Base-by-base conservation (phyloP, 106 monocot genomes). In the Alisma plantagoaquatica region DNA sequence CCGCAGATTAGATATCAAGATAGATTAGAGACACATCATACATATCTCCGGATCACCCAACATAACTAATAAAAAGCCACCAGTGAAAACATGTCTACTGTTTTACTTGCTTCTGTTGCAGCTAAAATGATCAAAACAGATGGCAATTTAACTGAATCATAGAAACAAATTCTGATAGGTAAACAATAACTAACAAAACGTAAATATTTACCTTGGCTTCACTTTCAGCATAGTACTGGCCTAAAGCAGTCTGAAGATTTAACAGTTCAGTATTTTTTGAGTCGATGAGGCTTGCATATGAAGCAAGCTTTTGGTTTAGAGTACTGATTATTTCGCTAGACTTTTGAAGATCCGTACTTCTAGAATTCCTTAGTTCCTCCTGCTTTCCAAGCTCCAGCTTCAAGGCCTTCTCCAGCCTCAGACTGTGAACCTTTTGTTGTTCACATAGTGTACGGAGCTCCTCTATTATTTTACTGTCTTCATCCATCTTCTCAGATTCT, bases 121-220 rank as follows among this genome's bases (percentile, higher is more conserved):
- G n/a, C n/a, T n/a, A n/a, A n/a, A n/a, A n/a, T n/a, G n/a, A n/a
- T n/a, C n/a, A n/a, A n/a, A n/a, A n/a, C n/a, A n/a, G n/a, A n/a
- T n/a, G n/a, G n/a, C n/a, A n/a, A n/a, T n/a, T n/a, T n/a, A n/a
- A n/a, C n/a, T n/a, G n/a, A n/a, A n/a, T n/a, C n/a, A n/a, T n/a
- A n/a, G n/a, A n/a, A n/a, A n/a, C n/a, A n/a, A n/a, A n/a, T n/a
- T n/a, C n/a, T n/a, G n/a, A n/a, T n/a, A n/a, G n/a, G n/a, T n/a
- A n/a, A n/a, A n/a, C n/a, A n/a, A n/a, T n/a, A n/a, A n/a, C n/a
- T n/a, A n/a, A n/a, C n/a, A n/a, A n/a, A n/a, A n/a, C n/a, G n/a
- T n/a, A n/a, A n/a, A n/a, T n/a, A n/a, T n/a, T 61, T 30, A 89
- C 96, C 89, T 89, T 84, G 23, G 88, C 89, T 76, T 96, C 96